phyloP scores from a whole-genome alignment of 441 rosid species.

The Syzygium syzygioides region DNA sequence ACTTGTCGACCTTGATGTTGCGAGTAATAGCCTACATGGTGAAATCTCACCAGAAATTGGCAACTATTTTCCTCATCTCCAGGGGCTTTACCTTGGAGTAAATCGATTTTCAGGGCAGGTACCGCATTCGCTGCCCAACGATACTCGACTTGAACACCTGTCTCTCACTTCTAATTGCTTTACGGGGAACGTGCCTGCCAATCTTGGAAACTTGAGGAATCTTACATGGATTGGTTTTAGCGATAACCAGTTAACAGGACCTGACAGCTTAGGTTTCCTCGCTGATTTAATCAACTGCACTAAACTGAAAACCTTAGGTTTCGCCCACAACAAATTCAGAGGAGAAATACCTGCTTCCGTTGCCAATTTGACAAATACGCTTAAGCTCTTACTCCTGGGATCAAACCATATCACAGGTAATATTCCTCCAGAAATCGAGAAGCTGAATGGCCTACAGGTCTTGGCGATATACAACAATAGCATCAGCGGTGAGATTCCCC shows the following conservation, averaged over 20 bases:
- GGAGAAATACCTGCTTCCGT: slow-evolving; percentile 6
- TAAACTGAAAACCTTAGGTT: background rate
- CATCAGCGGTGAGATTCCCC: slow-evolving; percentile 24
- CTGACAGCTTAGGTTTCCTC: background rate
- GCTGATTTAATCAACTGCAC: background rate
- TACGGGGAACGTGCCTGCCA: background rate
- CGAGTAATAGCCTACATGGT: too few relatives aligned
- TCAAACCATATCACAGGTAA: background rate
- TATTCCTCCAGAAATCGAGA: background rate
- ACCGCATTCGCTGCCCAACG: too few relatives aligned
- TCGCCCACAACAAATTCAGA: background rate
- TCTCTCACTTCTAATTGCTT: too few relatives aligned
- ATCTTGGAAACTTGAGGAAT: background rate
- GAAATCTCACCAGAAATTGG: too few relatives aligned
- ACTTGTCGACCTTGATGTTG: too few relatives aligned
- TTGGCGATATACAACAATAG: slow-evolving; percentile 1
- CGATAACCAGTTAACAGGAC: too few relatives aligned
- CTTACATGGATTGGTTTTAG: rapidly evolving
- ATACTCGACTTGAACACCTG: too few relatives aligned
- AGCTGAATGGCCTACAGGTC: background rate
- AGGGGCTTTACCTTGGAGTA: rapidly evolving
- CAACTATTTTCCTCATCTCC: too few relatives aligned
- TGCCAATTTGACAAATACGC: background rate
- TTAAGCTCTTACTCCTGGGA: background rate
- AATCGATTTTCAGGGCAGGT: too few relatives aligned